phyloP scores from a whole-genome alignment of 2,329 filamentous ascomycete species.

The Beauveria caledonica region DNA sequence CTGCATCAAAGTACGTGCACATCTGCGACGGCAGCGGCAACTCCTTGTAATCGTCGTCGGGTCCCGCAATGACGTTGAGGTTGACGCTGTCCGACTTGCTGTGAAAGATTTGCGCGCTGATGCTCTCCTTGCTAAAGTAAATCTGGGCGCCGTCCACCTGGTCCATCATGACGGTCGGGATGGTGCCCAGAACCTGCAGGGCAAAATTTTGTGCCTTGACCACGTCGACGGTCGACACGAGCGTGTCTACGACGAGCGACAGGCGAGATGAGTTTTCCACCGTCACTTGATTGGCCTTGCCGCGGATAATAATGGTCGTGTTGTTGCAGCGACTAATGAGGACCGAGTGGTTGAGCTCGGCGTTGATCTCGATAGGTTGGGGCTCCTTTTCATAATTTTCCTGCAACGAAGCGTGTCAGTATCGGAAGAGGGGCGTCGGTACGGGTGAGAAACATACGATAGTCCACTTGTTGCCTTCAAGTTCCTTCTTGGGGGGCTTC shows the following conservation, averaged over 20 bases:
- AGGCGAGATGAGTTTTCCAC: constrained; percentile 83
- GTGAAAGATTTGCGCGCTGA: constrained; percentile 73
- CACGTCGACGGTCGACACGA: constrained; percentile 86
- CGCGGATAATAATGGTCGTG: constrained; percentile 78
- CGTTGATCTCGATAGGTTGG: constrained; percentile 71
- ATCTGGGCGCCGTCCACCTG: constrained; percentile 86
- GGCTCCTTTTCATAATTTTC: constrained; percentile 82
- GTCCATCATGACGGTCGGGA: constrained; percentile 85
- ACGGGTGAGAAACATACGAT: constrained; percentile 46
- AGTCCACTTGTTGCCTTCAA: constrained; percentile 89
- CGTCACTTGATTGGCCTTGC: constrained; percentile 95
- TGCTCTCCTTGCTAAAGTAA: constrained; percentile 75
- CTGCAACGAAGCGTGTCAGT: constrained; percentile 28
- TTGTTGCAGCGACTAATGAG: constrained; percentile 89
- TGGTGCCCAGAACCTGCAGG: constrained; percentile 76
- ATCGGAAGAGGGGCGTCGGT: not conserved
- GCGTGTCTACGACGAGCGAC: constrained; percentile 78
- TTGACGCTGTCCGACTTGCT: constrained; percentile 87
- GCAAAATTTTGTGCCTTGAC: constrained; percentile 95
- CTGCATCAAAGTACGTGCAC: constrained; percentile 62
- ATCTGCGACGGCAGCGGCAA: constrained; percentile 85
- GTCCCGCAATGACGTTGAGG: constrained; percentile 66
- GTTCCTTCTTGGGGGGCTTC: constrained; percentile 70
- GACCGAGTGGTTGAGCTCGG: constrained; percentile 76
- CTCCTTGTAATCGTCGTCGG: constrained; percentile 78